Base-by-base conservation (phyloP, 108 stramenopile species). In the Skeletonema menzelii region DNA sequence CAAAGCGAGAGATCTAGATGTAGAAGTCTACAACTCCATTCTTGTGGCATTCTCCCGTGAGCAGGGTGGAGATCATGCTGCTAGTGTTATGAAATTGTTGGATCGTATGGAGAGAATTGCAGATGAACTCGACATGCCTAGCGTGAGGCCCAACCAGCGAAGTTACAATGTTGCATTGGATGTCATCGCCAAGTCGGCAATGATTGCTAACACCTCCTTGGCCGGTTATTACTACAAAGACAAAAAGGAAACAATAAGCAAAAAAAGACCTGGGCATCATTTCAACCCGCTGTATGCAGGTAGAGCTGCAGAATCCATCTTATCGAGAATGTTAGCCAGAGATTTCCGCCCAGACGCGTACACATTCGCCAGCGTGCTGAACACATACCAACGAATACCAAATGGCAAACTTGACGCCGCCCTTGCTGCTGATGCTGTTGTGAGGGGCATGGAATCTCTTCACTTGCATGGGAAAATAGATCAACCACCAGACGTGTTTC, bases 81-180 rank as follows among this genome's bases (percentile, higher is more conserved):
- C 72, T 38, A 60, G 82, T 24, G 76, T 73, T 1, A 72, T 87
- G 61, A 35, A 15, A 27, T 82, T 92, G 17, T 59, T 92, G 27
- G 69, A 79, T 56, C 83, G 85, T 17, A 92, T 92, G 91, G 78
- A 88, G 67, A 28, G 53, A 7, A 62, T 87, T 37, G 83, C 86
- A 13, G 68, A 65, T 42, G 86, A 89, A 55, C 46, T 78, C 13
- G 71, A 87, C 40, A 79, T 80, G 75, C 60, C 73, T 7, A 70
- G 69, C 20, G 80, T 81, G 24, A 84, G 75, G 42, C 87, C 87
- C 14, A 82, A 82, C 53, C 62, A 67, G 2, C 65, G 77, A 28
- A 78, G 76, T n/a, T 82, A 79, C 59, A 82, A 75, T 47, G 53
- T 68, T 17, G 81, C 81, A 7, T 56, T 82, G 27, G 63, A 74